Conservation (phyloP, 2,329 filamentous ascomycete species). For the Talaromyces sp. region DNA sequence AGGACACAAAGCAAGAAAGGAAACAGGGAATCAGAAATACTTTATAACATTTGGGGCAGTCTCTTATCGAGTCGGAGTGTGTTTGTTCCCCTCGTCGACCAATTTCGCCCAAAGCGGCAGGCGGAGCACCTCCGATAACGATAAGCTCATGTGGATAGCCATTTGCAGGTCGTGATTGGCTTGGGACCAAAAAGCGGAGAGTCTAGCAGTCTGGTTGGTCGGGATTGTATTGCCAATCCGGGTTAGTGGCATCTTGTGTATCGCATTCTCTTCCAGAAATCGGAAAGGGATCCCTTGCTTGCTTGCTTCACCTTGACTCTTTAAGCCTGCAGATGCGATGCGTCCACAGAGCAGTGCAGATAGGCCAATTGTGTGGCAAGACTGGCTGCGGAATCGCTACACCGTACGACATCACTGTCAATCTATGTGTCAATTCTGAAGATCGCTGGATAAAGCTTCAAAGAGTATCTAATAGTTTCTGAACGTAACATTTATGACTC, state of each 20-base stretch:
- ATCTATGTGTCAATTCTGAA: neutral
- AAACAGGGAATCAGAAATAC: neutral
- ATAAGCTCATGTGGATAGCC: slow-evolving; percentile 16
- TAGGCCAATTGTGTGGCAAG: neutral
- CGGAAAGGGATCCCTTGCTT: slow-evolving; percentile 16
- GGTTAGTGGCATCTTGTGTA: neutral
- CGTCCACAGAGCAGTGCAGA: neutral
- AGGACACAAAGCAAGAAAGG: neutral
- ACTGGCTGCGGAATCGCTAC: neutral
- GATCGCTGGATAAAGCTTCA: slow-evolving; percentile 3
- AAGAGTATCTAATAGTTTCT: neutral
- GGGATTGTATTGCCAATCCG: slow-evolving; percentile 9
- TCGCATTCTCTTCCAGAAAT: slow-evolving; percentile 18
- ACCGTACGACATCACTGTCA: neutral
- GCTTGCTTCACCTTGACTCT: neutral
- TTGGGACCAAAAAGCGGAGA: neutral
- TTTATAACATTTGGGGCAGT: neutral
- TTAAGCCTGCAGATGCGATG: neutral
- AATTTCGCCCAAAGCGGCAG: slow-evolving; percentile 10
- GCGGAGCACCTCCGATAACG: slow-evolving; percentile 16
- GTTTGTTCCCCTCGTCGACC: slow-evolving; percentile 1
- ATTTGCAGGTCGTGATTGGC: neutral
- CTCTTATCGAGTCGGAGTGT: neutral
- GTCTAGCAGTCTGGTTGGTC: slow-evolving; percentile 4
- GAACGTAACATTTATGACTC: neutral